Evolutionary conservation across 768 basidiomycete genomes (phyloP).

Genomic region (Neoboletus brunneissimus): DNA sequence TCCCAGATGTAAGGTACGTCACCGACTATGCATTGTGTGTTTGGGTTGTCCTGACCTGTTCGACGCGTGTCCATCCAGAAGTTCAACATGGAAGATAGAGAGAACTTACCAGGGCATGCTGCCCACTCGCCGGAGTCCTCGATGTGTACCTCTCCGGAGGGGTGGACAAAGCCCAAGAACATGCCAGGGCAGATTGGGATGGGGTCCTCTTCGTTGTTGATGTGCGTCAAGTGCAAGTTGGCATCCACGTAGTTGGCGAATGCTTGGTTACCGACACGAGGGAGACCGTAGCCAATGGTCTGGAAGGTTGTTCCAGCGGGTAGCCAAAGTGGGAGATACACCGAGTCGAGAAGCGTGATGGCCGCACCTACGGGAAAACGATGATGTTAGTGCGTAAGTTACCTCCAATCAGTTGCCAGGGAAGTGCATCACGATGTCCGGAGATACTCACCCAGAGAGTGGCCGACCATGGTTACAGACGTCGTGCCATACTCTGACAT

Average conservation of each 20-base stretch:
- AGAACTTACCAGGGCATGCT: slow-evolving; percentile 45
- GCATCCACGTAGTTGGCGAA: slow-evolving; percentile 58
- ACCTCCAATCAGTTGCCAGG: not conserved
- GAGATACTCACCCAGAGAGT: slow-evolving; percentile 36
- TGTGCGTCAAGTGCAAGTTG: slow-evolving; percentile 44
- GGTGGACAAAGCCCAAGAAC: slow-evolving; percentile 41
- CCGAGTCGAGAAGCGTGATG: slow-evolving; percentile 37
- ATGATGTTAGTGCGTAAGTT: not conserved
- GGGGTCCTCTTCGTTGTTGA: slow-evolving; percentile 50
- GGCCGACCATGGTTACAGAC: slow-evolving; percentile 44
- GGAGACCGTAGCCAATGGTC: slow-evolving; percentile 36
- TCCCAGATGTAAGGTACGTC: slow-evolving; percentile 42
- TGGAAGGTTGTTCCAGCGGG: slow-evolving; percentile 32
- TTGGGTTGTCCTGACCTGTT: slow-evolving; percentile 58
- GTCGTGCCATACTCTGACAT: slow-evolving; percentile 35
- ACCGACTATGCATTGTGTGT: slow-evolving; percentile 27
- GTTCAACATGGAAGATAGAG: not conserved
- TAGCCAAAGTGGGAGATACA: slow-evolving; percentile 40
- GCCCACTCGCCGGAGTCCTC: slow-evolving; percentile 49
- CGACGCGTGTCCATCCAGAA: not conserved
- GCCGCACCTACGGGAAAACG: slow-evolving; percentile 31
- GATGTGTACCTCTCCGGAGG: slow-evolving; percentile 44
- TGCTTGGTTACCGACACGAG: slow-evolving; percentile 52
- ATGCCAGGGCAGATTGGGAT: slow-evolving; percentile 35
- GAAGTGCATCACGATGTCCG: not conserved